Base-by-base conservation (phyloP, 108 stramenopile species). In the Skeletonema costatum region DNA sequence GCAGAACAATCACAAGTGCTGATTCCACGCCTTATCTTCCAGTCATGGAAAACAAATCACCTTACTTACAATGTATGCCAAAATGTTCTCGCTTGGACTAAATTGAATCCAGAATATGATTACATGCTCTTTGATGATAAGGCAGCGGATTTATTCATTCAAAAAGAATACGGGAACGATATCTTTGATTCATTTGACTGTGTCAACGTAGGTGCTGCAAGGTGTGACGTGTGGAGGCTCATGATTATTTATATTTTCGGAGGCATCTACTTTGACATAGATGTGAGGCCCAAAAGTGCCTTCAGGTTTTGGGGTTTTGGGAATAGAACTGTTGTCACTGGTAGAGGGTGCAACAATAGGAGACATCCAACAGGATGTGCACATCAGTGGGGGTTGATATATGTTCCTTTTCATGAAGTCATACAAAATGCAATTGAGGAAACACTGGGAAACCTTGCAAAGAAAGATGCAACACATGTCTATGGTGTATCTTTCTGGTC, bases 221-320 rank as follows among this genome's bases (percentile, higher is more conserved):
- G 41, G 16, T 71, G 68, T 59, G 78, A 80, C 33, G 25, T 80
- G 11, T 80, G 78, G 78, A 25, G 78, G 66, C 60, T 74, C 9
- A 50, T 80, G 21, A 31, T 80, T 32, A 16, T 67, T 6, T 80
- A 73, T 30, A 31, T 48, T 11, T 80, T 32, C 33, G 78, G 78
- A 25, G 78, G 78, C 1, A 17, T 80, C 4, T 80, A 80, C 56
- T 70, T 60, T 10, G 78, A 80, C 19, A 68, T 74, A 16, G 78
- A 80, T 41, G 53, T 74, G 14, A 63, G 66, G 56, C 78, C 73
- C 53, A 56, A 56, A 6, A 17, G n/a, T 9, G 19, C 64, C 6
- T 65, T 65, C 6, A 65, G 42, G 58, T 5, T 19, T n/a, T 65
- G 64, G 64, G 33, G 33, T 62, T 65, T 21, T 5, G 64, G 64